These are phyloP conservation scores for Hypoxylon fragiforme DNA, from an alignment of 495 filamentous ascomycete genomes.

Conservation along the genomic window DNA sequence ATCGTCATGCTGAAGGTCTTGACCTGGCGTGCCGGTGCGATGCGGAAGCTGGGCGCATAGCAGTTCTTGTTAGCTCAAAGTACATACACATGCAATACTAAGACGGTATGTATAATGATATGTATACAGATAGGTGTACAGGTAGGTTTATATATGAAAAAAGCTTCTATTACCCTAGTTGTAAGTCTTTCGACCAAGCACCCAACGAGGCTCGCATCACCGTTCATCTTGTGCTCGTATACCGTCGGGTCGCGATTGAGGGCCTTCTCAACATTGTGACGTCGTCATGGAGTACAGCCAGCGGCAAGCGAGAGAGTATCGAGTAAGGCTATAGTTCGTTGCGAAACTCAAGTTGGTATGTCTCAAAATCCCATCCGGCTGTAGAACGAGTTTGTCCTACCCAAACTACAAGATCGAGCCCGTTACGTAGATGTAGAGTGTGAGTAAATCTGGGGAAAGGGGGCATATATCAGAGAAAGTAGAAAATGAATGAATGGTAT, in stretches of 20 bases:
- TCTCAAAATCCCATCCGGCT: constrained; percentile 16
- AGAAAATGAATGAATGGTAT: too few species aligned
- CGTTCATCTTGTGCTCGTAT: constrained; percentile 57
- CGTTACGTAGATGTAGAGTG: neutral
- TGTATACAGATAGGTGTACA: too few species aligned
- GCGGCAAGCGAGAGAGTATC: constrained; percentile 11
- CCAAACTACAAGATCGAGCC: constrained; percentile 1
- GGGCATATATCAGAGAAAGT: too few species aligned
- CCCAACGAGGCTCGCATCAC: constrained; percentile 64
- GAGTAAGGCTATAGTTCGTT: constrained; percentile 16
- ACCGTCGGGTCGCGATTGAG: constrained; percentile 35
- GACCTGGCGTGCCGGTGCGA: constrained; percentile 60
- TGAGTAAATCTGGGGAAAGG: neutral
- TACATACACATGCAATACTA: too few species aligned
- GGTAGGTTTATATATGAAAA: too few species aligned
- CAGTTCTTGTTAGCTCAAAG: too few species aligned
- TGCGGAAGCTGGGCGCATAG: constrained; percentile 58
- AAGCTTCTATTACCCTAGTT: constrained; percentile 54
- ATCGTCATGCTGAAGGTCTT: constrained; percentile 63
- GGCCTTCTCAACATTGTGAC: constrained; percentile 40
- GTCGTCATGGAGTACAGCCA: constrained; percentile 37
- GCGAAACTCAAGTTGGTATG: constrained; percentile 19
- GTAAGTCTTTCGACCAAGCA: constrained; percentile 66
- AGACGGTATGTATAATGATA: too few species aligned
- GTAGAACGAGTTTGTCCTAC: constrained; percentile 26